These are phyloP conservation scores for Rheum nobile DNA, from an alignment of 148 eudicot species.

Conservation along the genomic window DNA sequence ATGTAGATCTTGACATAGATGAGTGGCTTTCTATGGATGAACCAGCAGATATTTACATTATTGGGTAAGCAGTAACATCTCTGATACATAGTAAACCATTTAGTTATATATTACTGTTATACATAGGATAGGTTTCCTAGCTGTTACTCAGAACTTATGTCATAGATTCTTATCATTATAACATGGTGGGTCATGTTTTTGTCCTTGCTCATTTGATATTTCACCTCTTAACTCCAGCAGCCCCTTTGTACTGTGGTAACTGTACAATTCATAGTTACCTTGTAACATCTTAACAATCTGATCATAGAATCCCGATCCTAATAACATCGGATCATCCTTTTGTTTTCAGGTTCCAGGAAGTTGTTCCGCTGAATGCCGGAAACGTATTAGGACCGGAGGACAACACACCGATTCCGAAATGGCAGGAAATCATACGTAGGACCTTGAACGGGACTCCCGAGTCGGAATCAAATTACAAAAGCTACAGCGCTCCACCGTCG, in stretches of 20 bases:
- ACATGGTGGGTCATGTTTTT: no score
- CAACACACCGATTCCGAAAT: constrained; percentile 59
- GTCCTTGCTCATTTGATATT: no score
- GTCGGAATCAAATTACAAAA: constrained; percentile 34
- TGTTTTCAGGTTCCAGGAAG: constrained; percentile 90
- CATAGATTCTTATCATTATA: background rate
- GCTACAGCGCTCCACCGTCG: constrained; percentile 77
- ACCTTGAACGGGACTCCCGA: constrained; percentile 53
- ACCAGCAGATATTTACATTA: constrained; percentile 70
- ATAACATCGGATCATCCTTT: no score
- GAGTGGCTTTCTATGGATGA: constrained; percentile 80
- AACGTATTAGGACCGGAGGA: constrained; percentile 81
- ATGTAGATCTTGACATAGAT: constrained; percentile 56
- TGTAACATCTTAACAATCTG: no score
- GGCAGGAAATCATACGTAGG: constrained; percentile 68
- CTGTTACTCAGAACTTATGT: background rate
- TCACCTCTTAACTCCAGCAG: no score
- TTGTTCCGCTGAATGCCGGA: constrained; percentile 80
- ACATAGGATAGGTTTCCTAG: no score
- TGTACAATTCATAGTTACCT: no score
- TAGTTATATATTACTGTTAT: no score
- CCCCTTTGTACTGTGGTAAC: no score
- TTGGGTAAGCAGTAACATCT: constrained; percentile 43
- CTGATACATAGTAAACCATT: background rate
- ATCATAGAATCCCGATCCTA: no score